These are phyloP conservation scores for Knoxdaviesia capensis DNA, from an alignment of 2,329 filamentous ascomycete species.

Conservation along the genomic window DNA sequence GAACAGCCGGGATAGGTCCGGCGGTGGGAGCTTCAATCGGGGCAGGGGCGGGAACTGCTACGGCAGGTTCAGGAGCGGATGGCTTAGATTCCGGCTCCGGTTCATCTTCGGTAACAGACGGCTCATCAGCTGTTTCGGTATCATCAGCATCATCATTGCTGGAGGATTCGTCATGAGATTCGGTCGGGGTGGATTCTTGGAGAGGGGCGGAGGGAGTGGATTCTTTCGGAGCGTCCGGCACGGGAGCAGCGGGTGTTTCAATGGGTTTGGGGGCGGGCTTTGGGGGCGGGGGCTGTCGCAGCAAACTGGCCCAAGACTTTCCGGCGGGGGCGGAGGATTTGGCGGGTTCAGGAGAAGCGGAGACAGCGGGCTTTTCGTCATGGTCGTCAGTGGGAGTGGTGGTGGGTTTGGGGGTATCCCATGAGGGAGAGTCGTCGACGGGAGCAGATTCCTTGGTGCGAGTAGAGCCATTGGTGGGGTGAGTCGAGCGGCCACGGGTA, in stretches of 20 bases:
- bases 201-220: conserved; percentile 8
- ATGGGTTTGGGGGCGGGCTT: conserved; percentile 38
- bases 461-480: conserved; percentile 39
- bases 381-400: not conserved
- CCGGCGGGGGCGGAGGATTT: conserved; percentile 18
- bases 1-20: conserved; percentile 49
- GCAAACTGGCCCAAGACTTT: conserved; percentile 61
- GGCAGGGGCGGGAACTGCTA: conserved; percentile 50
- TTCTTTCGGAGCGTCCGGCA: not conserved
- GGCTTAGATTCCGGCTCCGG: conserved; percentile 15
- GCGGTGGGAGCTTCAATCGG: conserved; percentile 57
- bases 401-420: conserved; percentile 19
- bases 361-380: conserved; percentile 8
- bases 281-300: conserved; percentile 35
- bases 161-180: too few relatives aligned
- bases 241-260: conserved; percentile 20
- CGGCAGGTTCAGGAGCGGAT: conserved; percentile 12
- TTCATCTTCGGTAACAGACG: too few relatives aligned
- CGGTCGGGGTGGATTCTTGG: not conserved
- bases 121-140: too few relatives aligned
- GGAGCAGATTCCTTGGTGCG: conserved; percentile 42
- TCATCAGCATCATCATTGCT: too few relatives aligned
- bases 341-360: conserved; percentile 16
- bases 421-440: conserved; percentile 43
- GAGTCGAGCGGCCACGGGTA: conserved; percentile 40